Evolutionary conservation across 495 filamentous ascomycete species (phyloP).

Genomic region (Glonium stellatum): DNA sequence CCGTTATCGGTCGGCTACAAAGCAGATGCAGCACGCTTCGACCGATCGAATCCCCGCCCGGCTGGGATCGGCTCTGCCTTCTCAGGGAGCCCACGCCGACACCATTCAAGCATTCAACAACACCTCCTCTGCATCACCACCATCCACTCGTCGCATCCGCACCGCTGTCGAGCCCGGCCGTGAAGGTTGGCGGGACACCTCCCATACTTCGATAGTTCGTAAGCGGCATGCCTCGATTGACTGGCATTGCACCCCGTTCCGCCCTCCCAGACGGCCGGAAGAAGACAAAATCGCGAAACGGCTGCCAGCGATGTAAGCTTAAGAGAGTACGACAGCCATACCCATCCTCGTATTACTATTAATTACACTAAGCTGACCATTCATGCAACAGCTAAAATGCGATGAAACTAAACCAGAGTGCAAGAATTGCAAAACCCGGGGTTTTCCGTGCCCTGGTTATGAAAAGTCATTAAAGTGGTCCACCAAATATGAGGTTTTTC

Average conservation of each 20-base stretch:
- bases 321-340: slow-evolving; percentile 14
- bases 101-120: no score
- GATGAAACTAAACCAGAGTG: slow-evolving; percentile 50
- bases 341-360: not conserved
- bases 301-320: slow-evolving; percentile 23
- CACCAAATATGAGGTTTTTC: slow-evolving; percentile 43
- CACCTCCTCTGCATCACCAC: not conserved
- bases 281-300: slow-evolving; percentile 26
- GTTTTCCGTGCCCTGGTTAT: slow-evolving; percentile 49
- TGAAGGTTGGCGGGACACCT: no score
- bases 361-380: slow-evolving; percentile 12
- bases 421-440: slow-evolving; percentile 45
- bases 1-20: no score
- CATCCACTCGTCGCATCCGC: not conserved
- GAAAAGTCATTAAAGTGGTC: slow-evolving; percentile 49
- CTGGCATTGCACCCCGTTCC: not conserved
- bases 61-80: no score
- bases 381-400: slow-evolving; percentile 49
- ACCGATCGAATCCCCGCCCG: no score
- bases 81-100: no score
- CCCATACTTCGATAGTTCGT: not conserved
- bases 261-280: slow-evolving; percentile 6
- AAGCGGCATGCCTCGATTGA: not conserved
- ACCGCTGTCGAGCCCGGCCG: no score
- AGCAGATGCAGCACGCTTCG: no score